Evolutionary conservation across 495 filamentous ascomycete genomes (phyloP), one percentile per base, ranked within the genome.

Genomic region (Chaetomium cochliodes): DNA sequence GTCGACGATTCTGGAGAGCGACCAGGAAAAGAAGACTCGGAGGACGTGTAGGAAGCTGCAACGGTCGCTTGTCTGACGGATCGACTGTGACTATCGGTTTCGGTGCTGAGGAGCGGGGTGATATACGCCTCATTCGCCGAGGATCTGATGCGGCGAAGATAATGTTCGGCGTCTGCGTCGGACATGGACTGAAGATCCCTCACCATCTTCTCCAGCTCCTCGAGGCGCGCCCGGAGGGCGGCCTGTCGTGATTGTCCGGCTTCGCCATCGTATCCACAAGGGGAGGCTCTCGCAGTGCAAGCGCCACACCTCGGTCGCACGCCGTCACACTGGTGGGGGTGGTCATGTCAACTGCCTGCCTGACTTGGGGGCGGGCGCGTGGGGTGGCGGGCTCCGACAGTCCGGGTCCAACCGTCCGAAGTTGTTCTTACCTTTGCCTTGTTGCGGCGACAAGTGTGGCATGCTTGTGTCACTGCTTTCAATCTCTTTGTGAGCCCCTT

Each of bases 181-280:
- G 72, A 59, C 26, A 50, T 65, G 25, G 59, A 41, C 55, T 67
- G 66, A 20, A 74, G 71, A 7, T 63, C 67, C n/a, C 22, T 47
- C 9, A 73, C 41, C 13, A 73, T 37, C 41, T 66, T 67, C 65
- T 74, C 71, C n/a, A 74, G 56, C 5, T 56, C 62, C 26, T 65
- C 67, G 3, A 74, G 49, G 1, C 71, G 67, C 7, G 69, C 44
- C 58, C 68, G 65, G 53, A 67, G 66, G 22, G 69, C 69, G 0
- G 65, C 67, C 16, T 73, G 67, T 28, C 67, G 67, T 8, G 72
- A 74, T 49, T 74, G 72, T 54, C 72, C 71, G 5, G 56, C 71
- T 25, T 73, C 67, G 41, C 71, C 71, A n/a, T 73, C 69, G 37
- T 73, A 74, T 22, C 64, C 46, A 33, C 72, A 74, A 8, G 61